Evolutionary conservation across 305 asterid species (phyloP), one percentile per base, ranked within the genome.

Genomic region (Petunia hybrid): DNA sequence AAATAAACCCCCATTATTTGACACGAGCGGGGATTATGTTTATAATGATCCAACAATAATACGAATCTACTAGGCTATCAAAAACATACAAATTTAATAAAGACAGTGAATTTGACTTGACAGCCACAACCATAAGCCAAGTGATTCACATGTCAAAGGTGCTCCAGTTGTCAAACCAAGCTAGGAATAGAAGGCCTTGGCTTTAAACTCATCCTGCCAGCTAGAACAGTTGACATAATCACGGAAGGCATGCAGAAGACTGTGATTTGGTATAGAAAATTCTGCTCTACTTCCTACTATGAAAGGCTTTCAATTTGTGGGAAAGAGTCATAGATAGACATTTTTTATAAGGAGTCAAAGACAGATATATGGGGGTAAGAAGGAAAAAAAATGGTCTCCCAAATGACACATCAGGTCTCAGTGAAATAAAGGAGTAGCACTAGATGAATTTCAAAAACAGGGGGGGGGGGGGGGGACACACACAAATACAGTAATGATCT

Each of bases 391-490:
- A 46, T 22, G 1, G 5, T 46, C 77, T 70, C 77, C 42, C 41
- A 70, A 46, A 70, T 70, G 76, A 70, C 77, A 46, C 60, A 45
- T 45, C 60, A 71, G 61, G n/a, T 69, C 43, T 71, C 6, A 46
- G 9, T 71, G 12, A 65, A 65, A 65, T 65, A 65, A 65, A 65
- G 31, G 71, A 65, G 48, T 13, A 65, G 71, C 35, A 12, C 46
- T 2, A 22, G 31, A 22, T 22, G 31, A 22, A 22, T 22, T 22
- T 22, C 31, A 22, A 22, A 22, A 22, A 22, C 31, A 22, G 31
- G 31, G 31, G 31, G 31, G 31, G 31, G 31, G 31, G 31, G 31
- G 31, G 31, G 31, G 31, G 31, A 22, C 31, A 22, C 31, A 22
- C 31, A 22, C 31, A 22, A 22, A 22, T 22, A 22, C 31, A 22